Base-by-base conservation (phyloP, 2,329 filamentous ascomycete genomes). In the Sclerotinia minor region DNA sequence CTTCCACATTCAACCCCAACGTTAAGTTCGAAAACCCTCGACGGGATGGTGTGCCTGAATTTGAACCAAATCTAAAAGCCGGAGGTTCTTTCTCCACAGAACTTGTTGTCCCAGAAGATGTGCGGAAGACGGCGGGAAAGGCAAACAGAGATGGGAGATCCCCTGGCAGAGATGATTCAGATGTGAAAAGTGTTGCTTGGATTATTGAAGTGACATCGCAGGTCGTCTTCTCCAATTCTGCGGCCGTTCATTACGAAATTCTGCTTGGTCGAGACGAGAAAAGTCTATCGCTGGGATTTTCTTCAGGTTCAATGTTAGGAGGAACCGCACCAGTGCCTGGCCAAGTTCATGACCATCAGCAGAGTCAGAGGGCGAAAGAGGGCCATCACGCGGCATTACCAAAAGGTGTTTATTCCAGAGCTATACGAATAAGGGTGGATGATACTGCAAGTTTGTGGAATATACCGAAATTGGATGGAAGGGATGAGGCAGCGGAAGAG, bases 11-110 rank as follows among this genome's bases (percentile, higher is more conserved):
- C 81, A 85, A 94, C 75, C 92, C 94, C 2, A 93, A 97, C 79
- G 82, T 84, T 72, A 93, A 92, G 77, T 89, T 91, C 73, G 86
- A 89, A 68, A 83, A 89, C 64, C 85, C 89, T 1, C 85, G 88
- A 64, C 83, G 83, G 64, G 89, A 93, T 80, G 92, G 92, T 58
- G 85, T 90, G 1, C 95, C 95, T 21, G 91, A 96, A 74, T 99
- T 95, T 76, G 95, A 99, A 80, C 94, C 95, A 58, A 94, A 97
- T 82, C 85, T 99, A 76, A 98, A 98, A 82, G 94, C 95, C 11
- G 95, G 94, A 41, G 94, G 92, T 8, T 88, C 85, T 57, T 99
- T 94, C 91, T 87, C 88, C 74, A 91, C 92, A 68, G 87, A 89
- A 75, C 84, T 99, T 71, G 83, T 87, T 6, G 89, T 99, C 0